Evolutionary conservation across 2,329 filamentous ascomycete species (phyloP), one percentile per base, ranked within the genome.

Genomic region (Trichoderma sp.): DNA sequence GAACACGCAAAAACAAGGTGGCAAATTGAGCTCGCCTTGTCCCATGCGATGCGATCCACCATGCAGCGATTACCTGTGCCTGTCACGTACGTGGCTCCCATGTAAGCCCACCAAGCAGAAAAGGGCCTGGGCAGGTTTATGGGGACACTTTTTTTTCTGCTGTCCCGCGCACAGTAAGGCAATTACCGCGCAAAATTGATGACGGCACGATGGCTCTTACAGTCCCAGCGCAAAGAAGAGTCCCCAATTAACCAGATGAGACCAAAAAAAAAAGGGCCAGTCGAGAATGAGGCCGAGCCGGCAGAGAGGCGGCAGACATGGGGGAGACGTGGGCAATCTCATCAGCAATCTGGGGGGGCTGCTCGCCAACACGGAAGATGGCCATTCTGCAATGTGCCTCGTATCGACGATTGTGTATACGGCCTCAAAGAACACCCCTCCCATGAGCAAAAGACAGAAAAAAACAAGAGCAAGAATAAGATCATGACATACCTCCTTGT

Each of bases 281-380:
- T 36, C 47, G 30, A 55, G 26, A 34, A 68, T 50, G 39, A 67
- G 57, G 57, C 39, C 28, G 13, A 36, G 57, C 28, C 66, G 55
- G 66, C 63, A 50, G 36, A 68, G 26, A 30, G n/a, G 12, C 55
- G 36, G 66, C 66, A 68, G 36, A 68, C 66, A 50, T 47, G 32
- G 57, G 47, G 39, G 47, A 13, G 23, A 30, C 39, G 28, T 39
- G n/a, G 28, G n/a, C 39, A 36, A 53, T 61, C 39, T 58, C 55
- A 47, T 39, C 57, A 47, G 30, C 66, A 43, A 43, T 57, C 36
- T 61, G 12, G n/a, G 34, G 17, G n/a, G 39, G 39, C 39, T 9
- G 23, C 28, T 34, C 20, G 26, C 61, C 66, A 61, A 68, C 47
- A 53, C 57, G 20, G 36, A 39, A 62, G 23, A 47, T 30, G 23